Conservation (phyloP, 2,329 filamentous ascomycete genomes). For the Triangularia verruculosa region DNA sequence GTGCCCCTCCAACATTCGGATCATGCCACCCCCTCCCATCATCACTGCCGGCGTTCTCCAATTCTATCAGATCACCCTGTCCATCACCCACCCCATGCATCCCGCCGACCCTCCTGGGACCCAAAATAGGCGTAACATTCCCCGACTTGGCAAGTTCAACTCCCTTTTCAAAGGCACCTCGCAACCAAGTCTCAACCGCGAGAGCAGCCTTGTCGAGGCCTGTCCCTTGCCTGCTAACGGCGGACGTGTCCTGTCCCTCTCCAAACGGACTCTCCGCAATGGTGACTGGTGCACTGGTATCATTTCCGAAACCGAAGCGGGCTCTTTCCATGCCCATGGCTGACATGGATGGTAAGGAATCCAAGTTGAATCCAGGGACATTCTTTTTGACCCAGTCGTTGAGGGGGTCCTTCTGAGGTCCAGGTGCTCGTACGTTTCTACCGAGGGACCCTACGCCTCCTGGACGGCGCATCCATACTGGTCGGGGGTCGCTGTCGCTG, state of each 20-base stretch:
- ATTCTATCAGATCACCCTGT: constrained; percentile 31
- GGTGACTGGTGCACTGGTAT: constrained; percentile 32
- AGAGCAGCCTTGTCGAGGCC: constrained; percentile 80
- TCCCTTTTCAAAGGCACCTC: constrained; percentile 73
- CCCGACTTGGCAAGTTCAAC: constrained; percentile 50
- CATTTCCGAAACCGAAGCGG: constrained; percentile 51
- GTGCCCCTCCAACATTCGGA: constrained; percentile 16
- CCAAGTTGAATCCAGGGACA: constrained; percentile 72
- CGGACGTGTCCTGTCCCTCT: constrained; percentile 43
- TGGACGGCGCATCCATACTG: constrained; percentile 72
- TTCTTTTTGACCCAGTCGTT: constrained; percentile 84
- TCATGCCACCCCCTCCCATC: constrained; percentile 22
- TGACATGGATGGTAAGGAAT: constrained; percentile 64
- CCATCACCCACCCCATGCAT: constrained; percentile 28
- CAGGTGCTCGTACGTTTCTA: constrained; percentile 67
- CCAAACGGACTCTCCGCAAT: constrained; percentile 53
- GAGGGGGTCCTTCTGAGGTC: constrained; percentile 78
- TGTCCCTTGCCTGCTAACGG: constrained; percentile 46
- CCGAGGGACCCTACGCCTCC: constrained; percentile 84
- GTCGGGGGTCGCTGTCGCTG: constrained; percentile 36
- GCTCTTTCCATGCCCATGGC: constrained; percentile 60
- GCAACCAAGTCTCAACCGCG: constrained; percentile 85
- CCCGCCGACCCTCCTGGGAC: constrained; percentile 28
- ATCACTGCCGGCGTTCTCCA: constrained; percentile 28
- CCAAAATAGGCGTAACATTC: constrained; percentile 49